Evolutionary conservation across 164 flowering plant genomes (phyloP).

Genomic region (Piper longum): DNA sequence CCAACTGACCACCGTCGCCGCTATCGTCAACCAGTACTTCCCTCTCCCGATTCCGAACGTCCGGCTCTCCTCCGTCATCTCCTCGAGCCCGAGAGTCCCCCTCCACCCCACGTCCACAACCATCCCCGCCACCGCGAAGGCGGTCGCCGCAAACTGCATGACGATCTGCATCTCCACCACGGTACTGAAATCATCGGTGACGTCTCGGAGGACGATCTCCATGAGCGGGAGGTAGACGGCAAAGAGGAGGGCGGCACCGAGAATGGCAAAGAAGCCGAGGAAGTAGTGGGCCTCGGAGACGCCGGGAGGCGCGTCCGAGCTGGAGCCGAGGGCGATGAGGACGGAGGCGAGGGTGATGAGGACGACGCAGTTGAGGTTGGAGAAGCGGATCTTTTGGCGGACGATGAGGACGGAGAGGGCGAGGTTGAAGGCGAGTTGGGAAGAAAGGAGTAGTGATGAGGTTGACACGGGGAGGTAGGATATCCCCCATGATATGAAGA

Average conservation of each 20-base stretch:
- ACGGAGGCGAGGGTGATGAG: slow-evolving; percentile 44
- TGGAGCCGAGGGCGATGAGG: slow-evolving; percentile 35
- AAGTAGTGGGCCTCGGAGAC: slow-evolving; percentile 28
- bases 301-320: slow-evolving; percentile 31
- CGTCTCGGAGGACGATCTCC: slow-evolving; percentile 18
- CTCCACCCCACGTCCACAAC: slow-evolving; percentile 24
- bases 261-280: slow-evolving; percentile 41
- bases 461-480: slow-evolving; percentile 67
- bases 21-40: slow-evolving; percentile 35
- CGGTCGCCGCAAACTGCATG: slow-evolving; percentile 47
- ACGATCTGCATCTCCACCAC: slow-evolving; percentile 72
- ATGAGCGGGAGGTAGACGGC: slow-evolving; percentile 50
- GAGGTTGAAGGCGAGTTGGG: slow-evolving; percentile 59
- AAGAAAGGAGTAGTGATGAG: slow-evolving; percentile 47
- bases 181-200: slow-evolving; percentile 16
- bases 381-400: slow-evolving; percentile 40
- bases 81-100: slow-evolving; percentile 5
- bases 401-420: slow-evolving; percentile 49
- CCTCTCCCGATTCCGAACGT: slow-evolving; percentile 30
- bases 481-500: slow-evolving; percentile 58
- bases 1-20: slow-evolving; percentile 37
- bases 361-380: slow-evolving; percentile 53
- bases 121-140: slow-evolving; percentile 56
- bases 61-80: slow-evolving; percentile 34
- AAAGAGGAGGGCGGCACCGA: slow-evolving; percentile 54